Evolutionary conservation across 1,284 basidiomycete species (phyloP).

Genomic region (Termitomyces sp.): DNA sequence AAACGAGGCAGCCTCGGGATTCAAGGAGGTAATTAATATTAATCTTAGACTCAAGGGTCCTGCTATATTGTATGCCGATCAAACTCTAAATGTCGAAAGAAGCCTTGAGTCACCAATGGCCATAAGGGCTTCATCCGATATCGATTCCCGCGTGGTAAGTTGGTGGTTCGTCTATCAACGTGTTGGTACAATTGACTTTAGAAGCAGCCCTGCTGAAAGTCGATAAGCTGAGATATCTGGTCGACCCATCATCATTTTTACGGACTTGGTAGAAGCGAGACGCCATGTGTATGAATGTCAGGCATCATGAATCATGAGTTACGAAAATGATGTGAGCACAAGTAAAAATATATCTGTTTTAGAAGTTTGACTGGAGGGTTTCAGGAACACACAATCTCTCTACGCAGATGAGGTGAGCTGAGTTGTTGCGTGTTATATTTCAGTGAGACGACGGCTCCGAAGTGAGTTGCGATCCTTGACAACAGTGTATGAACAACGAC

Average conservation of each 20-base stretch:
- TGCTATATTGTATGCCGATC: not conserved
- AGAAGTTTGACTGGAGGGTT: not conserved
- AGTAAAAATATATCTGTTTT: not conserved
- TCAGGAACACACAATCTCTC: not conserved
- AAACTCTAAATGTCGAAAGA: not conserved
- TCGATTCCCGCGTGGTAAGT: not conserved
- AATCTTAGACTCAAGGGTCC: not conserved
- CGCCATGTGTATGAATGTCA: not conserved
- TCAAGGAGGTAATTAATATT: conserved; percentile 1
- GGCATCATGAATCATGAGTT: not conserved
- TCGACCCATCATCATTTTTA: not conserved
- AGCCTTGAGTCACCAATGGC: not conserved
- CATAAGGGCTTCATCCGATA: not conserved
- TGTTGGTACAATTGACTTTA: not conserved
- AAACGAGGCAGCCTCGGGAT: not conserved
- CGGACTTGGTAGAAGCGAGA: not conserved
- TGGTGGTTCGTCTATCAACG: not conserved
- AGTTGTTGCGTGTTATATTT: not conserved
- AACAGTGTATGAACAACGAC: not conserved
- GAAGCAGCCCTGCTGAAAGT: not conserved
- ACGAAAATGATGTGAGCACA: not conserved
- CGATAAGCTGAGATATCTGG: not conserved
- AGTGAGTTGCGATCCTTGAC: not conserved
- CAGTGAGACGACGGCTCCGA: not conserved
- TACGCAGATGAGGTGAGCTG: not conserved